Base-by-base conservation (phyloP, 805 yeast species). In the Metschnikowia amazonensis region DNA sequence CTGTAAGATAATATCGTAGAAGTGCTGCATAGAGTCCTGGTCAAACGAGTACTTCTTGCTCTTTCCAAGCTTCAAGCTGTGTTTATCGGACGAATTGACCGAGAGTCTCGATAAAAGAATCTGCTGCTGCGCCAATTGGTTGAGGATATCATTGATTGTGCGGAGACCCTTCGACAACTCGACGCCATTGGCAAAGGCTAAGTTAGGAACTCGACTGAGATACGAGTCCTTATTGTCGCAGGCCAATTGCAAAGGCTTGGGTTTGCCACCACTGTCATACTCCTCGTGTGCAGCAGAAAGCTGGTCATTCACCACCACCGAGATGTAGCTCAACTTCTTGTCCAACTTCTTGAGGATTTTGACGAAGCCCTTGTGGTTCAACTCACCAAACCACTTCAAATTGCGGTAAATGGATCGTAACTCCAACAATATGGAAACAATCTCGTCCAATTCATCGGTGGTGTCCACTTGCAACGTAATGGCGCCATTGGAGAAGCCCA, bases 311-410 rank as follows among this genome's bases (percentile, higher is more conserved):
- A 61, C 58, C 42, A 59, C 47, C 11, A 51, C 51, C 16, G 57
- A 51, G 39, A 67, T 53, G 36, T 52, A 59, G 6, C 50, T 48
- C 55, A 71, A 59, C 62, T 89, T 89, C 69, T 92, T 92, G 64
- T 92, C 97, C 56, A 90, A 73, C 59, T 90, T 90, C 68, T 90
- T 90, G 59, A 92, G 71, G 52, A 92, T 92, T 68, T 90, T 90
- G 44, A 82, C 77, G 56, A 89, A 86, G 0, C 96, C 98, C 49
- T 95, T 81, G 60, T 85, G 87, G 70, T 90, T 90, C 57, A 90
- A 78, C 60, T 92, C 97, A 20, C 95, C 95, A 63, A 79, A 90
- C 96, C 97, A 92, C 63, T 87, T 89, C 60, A 90, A 72, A 64
- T 89, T 89, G 46, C 97, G 75, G 50, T 86, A 79, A 48, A 81